A percentile compares a stretch with the other conserved stretches of the same genome.
These are phyloP conservation scores for Rehmannia glutinosa DNA, from an alignment of 257 asterid genomes.

Conservation along the genomic window DNA sequence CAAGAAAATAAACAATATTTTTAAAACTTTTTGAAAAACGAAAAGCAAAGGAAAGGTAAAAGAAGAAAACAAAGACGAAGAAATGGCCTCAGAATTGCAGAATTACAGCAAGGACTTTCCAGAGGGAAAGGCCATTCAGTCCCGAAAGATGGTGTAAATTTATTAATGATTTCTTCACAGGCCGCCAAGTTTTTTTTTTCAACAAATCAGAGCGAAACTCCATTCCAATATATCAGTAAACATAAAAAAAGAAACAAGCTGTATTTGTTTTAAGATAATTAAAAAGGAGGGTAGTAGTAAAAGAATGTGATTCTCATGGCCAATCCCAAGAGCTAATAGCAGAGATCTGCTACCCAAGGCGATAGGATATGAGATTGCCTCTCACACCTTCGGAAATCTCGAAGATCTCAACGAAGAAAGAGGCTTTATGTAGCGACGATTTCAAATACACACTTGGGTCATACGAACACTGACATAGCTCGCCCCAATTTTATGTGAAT, in stretches of 20 bases:
- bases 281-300: background rate
- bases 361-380: constrained; percentile 64
- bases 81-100: constrained; percentile 81
- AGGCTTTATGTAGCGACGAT: constrained; percentile 35
- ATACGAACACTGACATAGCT: constrained; percentile 27
- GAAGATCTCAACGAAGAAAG: constrained; percentile 31
- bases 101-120: constrained; percentile 42
- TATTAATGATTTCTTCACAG: constrained; percentile 40
- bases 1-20: no score
- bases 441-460: background rate
- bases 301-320: constrained; percentile 62
- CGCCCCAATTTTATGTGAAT: constrained; percentile 25
- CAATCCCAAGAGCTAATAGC: constrained; percentile 58
- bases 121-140: constrained; percentile 41
- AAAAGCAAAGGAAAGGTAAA: no score
- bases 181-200: no score
- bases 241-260: no score
- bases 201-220: no score
- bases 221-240: no score
- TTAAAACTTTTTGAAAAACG: no score
- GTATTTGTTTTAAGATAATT: no score
- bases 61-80: background rate
- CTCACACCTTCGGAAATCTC: constrained; percentile 21
- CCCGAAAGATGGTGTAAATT: constrained; percentile 79
- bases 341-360: constrained; percentile 62